Conservation (phyloP, 1,139 yeast species). For the Debaryomyces subglobosus region DNA sequence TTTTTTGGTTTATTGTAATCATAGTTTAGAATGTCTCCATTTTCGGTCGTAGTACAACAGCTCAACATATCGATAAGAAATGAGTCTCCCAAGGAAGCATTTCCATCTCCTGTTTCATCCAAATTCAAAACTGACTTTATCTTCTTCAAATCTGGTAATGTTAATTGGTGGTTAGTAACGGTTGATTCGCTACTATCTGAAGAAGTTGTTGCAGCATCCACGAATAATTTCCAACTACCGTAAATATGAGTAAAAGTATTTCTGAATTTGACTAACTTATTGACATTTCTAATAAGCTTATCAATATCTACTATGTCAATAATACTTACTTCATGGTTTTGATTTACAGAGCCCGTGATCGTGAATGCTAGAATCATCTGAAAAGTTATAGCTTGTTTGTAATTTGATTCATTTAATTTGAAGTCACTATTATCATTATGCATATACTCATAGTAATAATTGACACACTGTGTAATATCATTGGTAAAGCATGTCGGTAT, state of each 20-base stretch:
- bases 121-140: conserved; percentile 34
- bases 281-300: conserved; percentile 33
- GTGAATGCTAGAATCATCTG: conserved; percentile 37
- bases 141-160: conserved; percentile 35
- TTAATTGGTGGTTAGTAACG: conserved; percentile 23
- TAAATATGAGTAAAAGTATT: conserved; percentile 33
- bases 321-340: conserved; percentile 21
- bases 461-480: conserved; percentile 37
- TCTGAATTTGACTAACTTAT: conserved; percentile 37
- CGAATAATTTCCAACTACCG: conserved; percentile 41
- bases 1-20: conserved; percentile 28
- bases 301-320: conserved; percentile 48
- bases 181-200: conserved; percentile 3
- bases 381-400: conserved; percentile 29
- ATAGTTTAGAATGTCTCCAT: conserved; percentile 36
- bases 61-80: conserved; percentile 51
- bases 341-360: conserved; percentile 24
- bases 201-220: conserved; percentile 22
- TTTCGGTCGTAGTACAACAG: conserved; percentile 33
- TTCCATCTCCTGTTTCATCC: conserved; percentile 23
- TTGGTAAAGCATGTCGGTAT: conserved; percentile 37
- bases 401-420: conserved; percentile 15
- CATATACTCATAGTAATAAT: conserved; percentile 38
- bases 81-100: conserved; percentile 28
- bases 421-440: conserved; percentile 4